phyloP scores from a whole-genome alignment of 2,329 filamentous ascomycete genomes.

The Phyllosticta paracitricarpa region DNA sequence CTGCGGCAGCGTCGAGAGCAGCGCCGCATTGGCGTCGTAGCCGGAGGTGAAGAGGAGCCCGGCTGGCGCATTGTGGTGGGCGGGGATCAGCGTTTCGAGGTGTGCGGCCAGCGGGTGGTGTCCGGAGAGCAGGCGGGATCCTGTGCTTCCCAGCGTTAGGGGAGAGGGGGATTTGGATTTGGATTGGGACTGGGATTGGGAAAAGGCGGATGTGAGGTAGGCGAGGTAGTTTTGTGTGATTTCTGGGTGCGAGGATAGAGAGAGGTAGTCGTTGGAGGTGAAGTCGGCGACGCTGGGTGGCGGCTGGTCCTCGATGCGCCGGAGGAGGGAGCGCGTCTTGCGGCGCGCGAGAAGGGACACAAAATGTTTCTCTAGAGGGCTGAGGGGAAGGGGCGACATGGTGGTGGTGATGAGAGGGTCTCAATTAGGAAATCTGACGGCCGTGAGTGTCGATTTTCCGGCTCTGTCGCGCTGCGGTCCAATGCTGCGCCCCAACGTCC shows the following conservation, averaged over 20 bases:
- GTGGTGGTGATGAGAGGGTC: neutral
- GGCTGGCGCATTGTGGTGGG: constrained; percentile 48
- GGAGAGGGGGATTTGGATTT: neutral
- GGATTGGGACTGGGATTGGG: constrained; percentile 8
- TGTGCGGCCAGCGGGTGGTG: constrained; percentile 51
- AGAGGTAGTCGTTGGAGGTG: constrained; percentile 58
- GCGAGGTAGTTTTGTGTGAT: constrained; percentile 41
- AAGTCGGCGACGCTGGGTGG: constrained; percentile 42
- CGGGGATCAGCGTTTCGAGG: constrained; percentile 49
- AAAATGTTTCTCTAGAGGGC: constrained; percentile 18
- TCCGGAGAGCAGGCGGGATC: constrained; percentile 55
- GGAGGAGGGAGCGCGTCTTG: constrained; percentile 24
- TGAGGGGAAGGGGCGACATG: neutral
- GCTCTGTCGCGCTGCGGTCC: neutral
- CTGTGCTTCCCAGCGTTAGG: constrained; percentile 43
- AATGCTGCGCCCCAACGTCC: neutral
- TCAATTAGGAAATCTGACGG: neutral
- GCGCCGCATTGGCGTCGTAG: constrained; percentile 40
- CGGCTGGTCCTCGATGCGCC: constrained; percentile 20
- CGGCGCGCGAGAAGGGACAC: constrained; percentile 29
- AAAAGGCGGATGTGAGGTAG: constrained; percentile 27
- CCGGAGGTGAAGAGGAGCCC: constrained; percentile 52
- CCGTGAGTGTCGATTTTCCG: neutral
- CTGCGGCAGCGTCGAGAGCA: constrained; percentile 40
- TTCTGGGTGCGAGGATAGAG: constrained; percentile 39